Evolutionary conservation across 345 rosid genomes (phyloP).

Genomic region (Cardiospermum halicacabum): DNA sequence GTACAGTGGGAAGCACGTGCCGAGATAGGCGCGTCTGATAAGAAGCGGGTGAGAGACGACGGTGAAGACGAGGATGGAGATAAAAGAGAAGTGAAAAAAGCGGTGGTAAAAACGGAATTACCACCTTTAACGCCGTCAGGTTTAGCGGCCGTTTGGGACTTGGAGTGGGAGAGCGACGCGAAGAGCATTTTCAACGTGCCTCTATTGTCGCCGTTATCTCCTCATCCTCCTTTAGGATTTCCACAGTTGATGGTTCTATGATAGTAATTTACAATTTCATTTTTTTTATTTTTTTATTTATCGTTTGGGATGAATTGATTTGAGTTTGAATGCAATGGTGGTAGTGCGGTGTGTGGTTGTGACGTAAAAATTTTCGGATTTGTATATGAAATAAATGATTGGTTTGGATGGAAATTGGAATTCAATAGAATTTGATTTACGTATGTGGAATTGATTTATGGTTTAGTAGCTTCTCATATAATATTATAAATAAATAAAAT

Average conservation of each 20-base stretch:
- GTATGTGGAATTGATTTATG: too few relatives aligned
- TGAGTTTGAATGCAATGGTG: too few relatives aligned
- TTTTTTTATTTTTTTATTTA: not conserved
- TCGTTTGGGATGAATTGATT: not conserved
- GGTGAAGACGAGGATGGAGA: constrained; percentile 14
- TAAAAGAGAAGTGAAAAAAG: constrained; percentile 15
- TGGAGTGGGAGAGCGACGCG: constrained; percentile 25
- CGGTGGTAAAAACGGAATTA: constrained; percentile 28
- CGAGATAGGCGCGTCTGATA: constrained; percentile 17
- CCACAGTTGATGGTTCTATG: constrained; percentile 25
- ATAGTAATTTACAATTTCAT: not conserved
- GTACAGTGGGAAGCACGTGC: constrained; percentile 25
- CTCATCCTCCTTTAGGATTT: constrained; percentile 29
- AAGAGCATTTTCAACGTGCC: constrained; percentile 46
- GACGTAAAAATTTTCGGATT: not conserved
- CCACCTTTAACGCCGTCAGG: constrained; percentile 37
- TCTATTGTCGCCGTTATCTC: constrained; percentile 53
- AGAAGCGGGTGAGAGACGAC: constrained; percentile 39
- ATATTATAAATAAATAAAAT: too few relatives aligned
- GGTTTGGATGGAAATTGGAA: not conserved
- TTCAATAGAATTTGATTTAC: not conserved
- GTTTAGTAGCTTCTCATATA: too few relatives aligned
- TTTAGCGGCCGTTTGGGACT: constrained; percentile 29
- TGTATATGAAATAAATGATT: too few relatives aligned
- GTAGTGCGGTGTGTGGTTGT: not conserved